A percentile compares a stretch with the other conserved stretches of the same genome.
Conservation (phyloP, 805 yeast species). For the Debaryomyces castellii region DNA sequence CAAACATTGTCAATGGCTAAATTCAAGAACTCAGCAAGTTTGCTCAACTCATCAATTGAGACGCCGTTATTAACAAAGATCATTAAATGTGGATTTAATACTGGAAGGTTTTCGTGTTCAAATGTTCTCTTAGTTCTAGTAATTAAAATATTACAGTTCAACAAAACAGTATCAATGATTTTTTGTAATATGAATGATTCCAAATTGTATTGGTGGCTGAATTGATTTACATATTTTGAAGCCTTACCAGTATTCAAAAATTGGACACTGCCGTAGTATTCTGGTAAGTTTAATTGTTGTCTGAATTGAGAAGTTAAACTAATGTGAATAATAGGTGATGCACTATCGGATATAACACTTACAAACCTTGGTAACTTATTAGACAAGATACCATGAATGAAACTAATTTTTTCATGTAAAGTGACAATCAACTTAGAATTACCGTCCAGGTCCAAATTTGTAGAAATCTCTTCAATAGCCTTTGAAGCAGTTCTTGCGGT, state of each 20-base stretch:
- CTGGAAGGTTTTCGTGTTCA: conserved; percentile 72
- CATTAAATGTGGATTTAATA: conserved; percentile 37
- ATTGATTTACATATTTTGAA: conserved; percentile 40
- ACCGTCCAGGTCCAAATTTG: conserved; percentile 31
- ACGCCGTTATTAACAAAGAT: conserved; percentile 31
- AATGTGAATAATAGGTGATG: conserved; percentile 71
- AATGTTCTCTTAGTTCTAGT: conserved; percentile 62
- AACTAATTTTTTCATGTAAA: conserved; percentile 41
- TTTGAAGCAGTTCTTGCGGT: conserved; percentile 66
- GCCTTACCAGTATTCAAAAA: conserved; percentile 45
- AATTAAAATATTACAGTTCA: conserved; percentile 55
- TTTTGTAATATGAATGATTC: conserved; percentile 66
- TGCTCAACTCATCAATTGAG: conserved; percentile 24
- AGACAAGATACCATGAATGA: conserved; percentile 41
- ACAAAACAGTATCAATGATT: conserved; percentile 58
- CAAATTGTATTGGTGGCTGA: conserved; percentile 44
- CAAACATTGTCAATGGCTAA: conserved; percentile 22
- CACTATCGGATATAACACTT: conserved; percentile 52
- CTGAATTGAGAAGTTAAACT: conserved; percentile 51
- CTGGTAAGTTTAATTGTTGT: conserved; percentile 46
- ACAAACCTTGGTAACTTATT: conserved; percentile 39
- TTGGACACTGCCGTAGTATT: conserved; percentile 47
- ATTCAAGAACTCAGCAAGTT: conserved; percentile 21
- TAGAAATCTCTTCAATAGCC: conserved; percentile 49
- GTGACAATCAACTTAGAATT: conserved; percentile 28